Conservation (phyloP, 768 basidiomycete genomes). For the Mycena latifolia region DNA sequence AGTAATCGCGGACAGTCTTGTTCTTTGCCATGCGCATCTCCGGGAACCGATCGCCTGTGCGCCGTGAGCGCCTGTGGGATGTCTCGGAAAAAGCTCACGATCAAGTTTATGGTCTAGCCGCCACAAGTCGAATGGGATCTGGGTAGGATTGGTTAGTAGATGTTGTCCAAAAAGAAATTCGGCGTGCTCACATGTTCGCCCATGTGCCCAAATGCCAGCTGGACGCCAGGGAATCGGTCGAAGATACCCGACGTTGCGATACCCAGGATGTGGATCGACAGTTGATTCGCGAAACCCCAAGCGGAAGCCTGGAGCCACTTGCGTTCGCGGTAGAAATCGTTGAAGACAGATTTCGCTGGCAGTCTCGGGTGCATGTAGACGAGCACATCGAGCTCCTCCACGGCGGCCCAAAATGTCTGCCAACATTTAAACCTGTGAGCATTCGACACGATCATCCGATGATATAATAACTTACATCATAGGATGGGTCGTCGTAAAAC, state of each 20-base stretch:
- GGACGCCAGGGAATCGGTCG: constrained; percentile 35
- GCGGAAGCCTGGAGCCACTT: constrained; percentile 33
- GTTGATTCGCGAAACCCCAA: constrained; percentile 36
- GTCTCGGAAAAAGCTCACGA: constrained; percentile 4
- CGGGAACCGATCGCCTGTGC: constrained; percentile 34
- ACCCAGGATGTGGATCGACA: constrained; percentile 37
- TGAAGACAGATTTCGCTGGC: constrained; percentile 15
- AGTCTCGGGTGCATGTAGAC: constrained; percentile 36
- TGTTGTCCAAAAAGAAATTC: no score
- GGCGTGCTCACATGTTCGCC: constrained; percentile 30
- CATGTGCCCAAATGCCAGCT: constrained; percentile 36
- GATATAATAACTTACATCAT: constrained; percentile 23
- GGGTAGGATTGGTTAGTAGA: neutral
- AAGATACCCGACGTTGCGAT: constrained; percentile 37
- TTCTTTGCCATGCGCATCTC: constrained; percentile 37
- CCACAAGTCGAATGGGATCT: constrained; percentile 39
- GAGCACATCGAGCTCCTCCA: constrained; percentile 32
- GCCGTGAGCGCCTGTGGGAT: neutral
- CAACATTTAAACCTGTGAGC: constrained; percentile 1
- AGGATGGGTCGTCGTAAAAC: constrained; percentile 33
- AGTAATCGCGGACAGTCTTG: constrained; percentile 36
- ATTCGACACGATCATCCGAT: no score
- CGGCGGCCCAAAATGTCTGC: constrained; percentile 33
- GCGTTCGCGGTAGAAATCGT: constrained; percentile 32
- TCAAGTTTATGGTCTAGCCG: constrained; percentile 38